phyloP scores from a whole-genome alignment of 495 filamentous ascomycete species.

The Glutinoglossum americanum region DNA sequence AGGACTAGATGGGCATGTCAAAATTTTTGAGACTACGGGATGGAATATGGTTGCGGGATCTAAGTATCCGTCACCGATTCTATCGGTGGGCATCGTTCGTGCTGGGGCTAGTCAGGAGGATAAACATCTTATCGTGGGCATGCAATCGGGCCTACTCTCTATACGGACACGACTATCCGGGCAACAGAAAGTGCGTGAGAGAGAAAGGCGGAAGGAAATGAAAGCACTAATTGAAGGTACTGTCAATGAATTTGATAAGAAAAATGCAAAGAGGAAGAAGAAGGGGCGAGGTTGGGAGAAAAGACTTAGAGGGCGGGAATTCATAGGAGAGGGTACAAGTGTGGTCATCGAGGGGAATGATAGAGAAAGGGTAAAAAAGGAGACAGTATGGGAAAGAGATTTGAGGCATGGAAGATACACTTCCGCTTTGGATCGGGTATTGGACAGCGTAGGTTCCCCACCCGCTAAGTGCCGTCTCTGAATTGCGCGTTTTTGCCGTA shows the following conservation, averaged over 20 bases:
- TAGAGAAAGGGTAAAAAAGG: conserved; percentile 27
- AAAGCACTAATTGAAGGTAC: conserved; percentile 57
- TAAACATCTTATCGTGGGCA: conserved; percentile 79
- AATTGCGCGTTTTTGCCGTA: conserved; percentile 4
- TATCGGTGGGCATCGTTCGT: conserved; percentile 55
- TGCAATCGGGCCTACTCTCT: conserved; percentile 76
- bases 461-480: not conserved
- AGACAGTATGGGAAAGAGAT: conserved; percentile 56
- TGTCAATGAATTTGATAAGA: conserved; percentile 43
- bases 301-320: conserved; percentile 52
- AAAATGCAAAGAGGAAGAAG: conserved; percentile 45
- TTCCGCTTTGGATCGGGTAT: conserved; percentile 55
- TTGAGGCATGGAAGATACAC: conserved; percentile 60
- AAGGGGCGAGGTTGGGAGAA: conserved; percentile 47
- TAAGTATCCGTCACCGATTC: conserved; percentile 79
- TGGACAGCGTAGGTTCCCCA: conserved; percentile 22
- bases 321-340: conserved; percentile 67
- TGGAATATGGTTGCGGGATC: conserved; percentile 88
- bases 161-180: conserved; percentile 72
- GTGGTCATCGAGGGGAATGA: conserved; percentile 68
- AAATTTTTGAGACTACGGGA: conserved; percentile 72
- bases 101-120: conserved; percentile 46
- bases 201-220: conserved; percentile 70
- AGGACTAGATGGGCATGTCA: conserved; percentile 84
- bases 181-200: conserved; percentile 53